phyloP scores from a whole-genome alignment of 768 basidiomycete species.

The Suillus subaureus region DNA sequence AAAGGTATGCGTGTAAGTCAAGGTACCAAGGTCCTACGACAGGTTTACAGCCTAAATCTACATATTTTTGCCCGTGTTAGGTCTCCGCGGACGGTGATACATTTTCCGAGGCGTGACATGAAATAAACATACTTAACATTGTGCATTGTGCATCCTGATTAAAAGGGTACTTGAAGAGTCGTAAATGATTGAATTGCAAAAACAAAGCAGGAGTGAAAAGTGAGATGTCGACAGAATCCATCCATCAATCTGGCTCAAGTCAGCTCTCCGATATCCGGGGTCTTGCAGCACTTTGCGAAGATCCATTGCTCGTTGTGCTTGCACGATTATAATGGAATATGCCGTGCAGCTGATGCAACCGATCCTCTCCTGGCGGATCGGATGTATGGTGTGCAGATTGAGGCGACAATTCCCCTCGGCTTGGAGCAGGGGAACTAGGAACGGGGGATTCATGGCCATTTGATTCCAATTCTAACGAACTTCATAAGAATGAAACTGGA shows the following conservation, averaged over 20 bases:
- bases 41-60: neutral
- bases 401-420: slow-evolving; percentile 32
- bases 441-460: slow-evolving; percentile 42
- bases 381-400: slow-evolving; percentile 36
- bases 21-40: neutral
- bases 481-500: slow-evolving; percentile 13
- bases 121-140: slow-evolving; percentile 2
- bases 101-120: neutral
- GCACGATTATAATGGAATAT: slow-evolving; percentile 79
- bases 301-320: slow-evolving; percentile 55
- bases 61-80: neutral
- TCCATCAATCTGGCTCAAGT: slow-evolving; percentile 21
- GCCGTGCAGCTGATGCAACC: slow-evolving; percentile 73
- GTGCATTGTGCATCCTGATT: slow-evolving; percentile 30
- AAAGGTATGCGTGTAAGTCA: neutral
- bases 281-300: slow-evolving; percentile 29
- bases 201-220: slow-evolving; percentile 13
- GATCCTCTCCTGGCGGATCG: slow-evolving; percentile 55
- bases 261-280: slow-evolving; percentile 15
- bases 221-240: slow-evolving; percentile 26
- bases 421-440: slow-evolving; percentile 32
- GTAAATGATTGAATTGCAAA: slow-evolving; percentile 11
- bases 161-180: slow-evolving; percentile 24
- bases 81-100: neutral
- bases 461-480: slow-evolving; percentile 60